Evolutionary conservation across 331 rosid species (phyloP), one percentile per base, ranked within the genome.

Genomic region (Pyrus hybrid): DNA sequence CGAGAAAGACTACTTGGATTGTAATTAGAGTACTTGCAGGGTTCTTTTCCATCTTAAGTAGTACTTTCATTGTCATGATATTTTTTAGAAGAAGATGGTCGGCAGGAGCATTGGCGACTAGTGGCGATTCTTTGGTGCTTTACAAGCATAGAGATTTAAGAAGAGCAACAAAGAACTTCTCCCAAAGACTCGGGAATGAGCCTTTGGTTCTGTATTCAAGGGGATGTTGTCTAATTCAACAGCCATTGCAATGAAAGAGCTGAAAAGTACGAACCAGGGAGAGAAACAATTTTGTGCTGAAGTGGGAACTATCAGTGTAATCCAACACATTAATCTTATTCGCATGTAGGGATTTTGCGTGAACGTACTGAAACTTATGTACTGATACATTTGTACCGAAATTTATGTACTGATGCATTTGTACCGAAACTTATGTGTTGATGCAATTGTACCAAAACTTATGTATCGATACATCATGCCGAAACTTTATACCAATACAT

Each of bases 281-380:
- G 97, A 91, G 88, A n/a, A n/a, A n/a, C n/a, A n/a, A n/a, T n/a
- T n/a, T n/a, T n/a, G n/a, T n/a, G n/a, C n/a, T n/a, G n/a, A n/a
- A n/a, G n/a, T n/a, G n/a, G n/a, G n/a, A n/a, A n/a, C 76, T 45
- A 86, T 91, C 30, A 93, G 96, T 71, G 84, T 87, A 25, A 74
- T 93, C 64, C 90, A 93, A 68, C 97, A 89, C 71, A 96, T 91
- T 58, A 93, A 93, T 75, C 91, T 93, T 20, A 91, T 93, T 73
- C 75, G 91, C 26, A 90, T 93, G 6, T 86, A 86, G 3, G 98
- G 97, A 9, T 93, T 93, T 76, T 91, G 97, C 82, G 85, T 87
- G 0, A 93, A 91, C 67, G 96, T n/a, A n/a, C n/a, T n/a, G n/a
- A n/a, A n/a, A n/a, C n/a, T n/a, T n/a, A n/a, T n/a, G n/a, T n/a